A percentile compares a stretch with the other conserved stretches of the same genome.
These are phyloP conservation scores for Candida ovalis DNA, from an alignment of 805 yeast genomes.

Conservation along the genomic window DNA sequence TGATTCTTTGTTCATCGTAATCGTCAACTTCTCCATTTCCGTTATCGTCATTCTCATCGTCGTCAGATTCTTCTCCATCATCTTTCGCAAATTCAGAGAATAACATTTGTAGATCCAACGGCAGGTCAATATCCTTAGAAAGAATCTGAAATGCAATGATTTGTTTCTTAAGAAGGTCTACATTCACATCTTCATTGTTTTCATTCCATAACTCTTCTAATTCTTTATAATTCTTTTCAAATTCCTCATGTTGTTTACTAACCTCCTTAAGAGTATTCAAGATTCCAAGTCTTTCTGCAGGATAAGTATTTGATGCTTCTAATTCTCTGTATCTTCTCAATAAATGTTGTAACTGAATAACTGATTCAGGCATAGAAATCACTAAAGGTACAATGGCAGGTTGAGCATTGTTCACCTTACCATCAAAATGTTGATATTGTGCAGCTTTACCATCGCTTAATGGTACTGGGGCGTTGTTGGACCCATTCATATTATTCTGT, in stretches of 20 bases:
- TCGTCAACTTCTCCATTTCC: conserved; percentile 2
- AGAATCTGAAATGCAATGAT: conserved; percentile 60
- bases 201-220: conserved; percentile 28
- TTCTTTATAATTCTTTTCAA: conserved; percentile 24
- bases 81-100: conserved; percentile 24
- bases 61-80: conserved; percentile 6
- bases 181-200: conserved; percentile 36
- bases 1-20: background rate
- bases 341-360: conserved; percentile 24
- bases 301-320: conserved; percentile 17
- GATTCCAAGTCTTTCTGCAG: conserved; percentile 41
- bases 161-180: conserved; percentile 51
- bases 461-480: background rate
- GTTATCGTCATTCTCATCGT: conserved; percentile 1
- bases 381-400: conserved; percentile 13
- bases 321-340: conserved; percentile 28
- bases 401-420: background rate
- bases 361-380: conserved; percentile 24
- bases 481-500: background rate
- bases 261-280: conserved; percentile 38
- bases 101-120: conserved; percentile 43
- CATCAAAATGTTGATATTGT: background rate
- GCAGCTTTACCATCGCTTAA: background rate
- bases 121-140: conserved; percentile 63
- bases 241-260: conserved; percentile 38